Evolutionary conservation across 176 grass and related monocot genomes (phyloP).

Genomic region (Carex scoparia): DNA sequence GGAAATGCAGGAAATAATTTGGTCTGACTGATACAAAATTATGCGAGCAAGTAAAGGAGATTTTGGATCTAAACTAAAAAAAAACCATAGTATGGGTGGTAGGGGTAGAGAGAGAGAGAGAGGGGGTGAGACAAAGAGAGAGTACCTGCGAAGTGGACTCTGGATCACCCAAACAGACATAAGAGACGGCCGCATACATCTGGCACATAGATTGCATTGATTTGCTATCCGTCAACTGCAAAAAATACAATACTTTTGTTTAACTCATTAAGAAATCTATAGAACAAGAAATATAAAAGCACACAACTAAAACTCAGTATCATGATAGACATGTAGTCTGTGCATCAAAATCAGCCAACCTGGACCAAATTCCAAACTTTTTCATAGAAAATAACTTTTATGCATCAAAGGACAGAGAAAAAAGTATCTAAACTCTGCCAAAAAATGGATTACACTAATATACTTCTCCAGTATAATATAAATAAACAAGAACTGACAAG

Average conservation of each 20-base stretch:
- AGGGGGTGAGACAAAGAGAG: background rate
- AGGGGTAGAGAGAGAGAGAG: background rate
- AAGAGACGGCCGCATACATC: constrained; percentile 92
- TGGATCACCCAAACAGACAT: constrained; percentile 81
- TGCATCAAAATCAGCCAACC: background rate
- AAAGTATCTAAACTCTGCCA: background rate
- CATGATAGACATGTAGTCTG: background rate
- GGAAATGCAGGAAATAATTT: background rate
- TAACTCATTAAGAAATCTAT: background rate
- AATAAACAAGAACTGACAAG: background rate
- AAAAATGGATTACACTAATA: background rate
- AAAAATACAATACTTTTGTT: background rate
- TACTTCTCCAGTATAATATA: background rate
- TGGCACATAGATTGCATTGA: constrained; percentile 96
- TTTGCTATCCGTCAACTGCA: constrained; percentile 82
- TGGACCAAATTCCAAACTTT: background rate
- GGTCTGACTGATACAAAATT: background rate
- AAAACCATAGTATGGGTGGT: background rate
- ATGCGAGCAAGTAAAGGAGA: background rate
- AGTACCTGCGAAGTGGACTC: constrained; percentile 85
- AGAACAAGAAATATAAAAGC: background rate
- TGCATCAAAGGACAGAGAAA: background rate
- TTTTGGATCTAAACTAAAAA: background rate
- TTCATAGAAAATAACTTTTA: background rate
- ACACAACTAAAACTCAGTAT: background rate